Evolutionary conservation across 306 rosid species (phyloP).

Genomic region (Rosa multiflora): DNA sequence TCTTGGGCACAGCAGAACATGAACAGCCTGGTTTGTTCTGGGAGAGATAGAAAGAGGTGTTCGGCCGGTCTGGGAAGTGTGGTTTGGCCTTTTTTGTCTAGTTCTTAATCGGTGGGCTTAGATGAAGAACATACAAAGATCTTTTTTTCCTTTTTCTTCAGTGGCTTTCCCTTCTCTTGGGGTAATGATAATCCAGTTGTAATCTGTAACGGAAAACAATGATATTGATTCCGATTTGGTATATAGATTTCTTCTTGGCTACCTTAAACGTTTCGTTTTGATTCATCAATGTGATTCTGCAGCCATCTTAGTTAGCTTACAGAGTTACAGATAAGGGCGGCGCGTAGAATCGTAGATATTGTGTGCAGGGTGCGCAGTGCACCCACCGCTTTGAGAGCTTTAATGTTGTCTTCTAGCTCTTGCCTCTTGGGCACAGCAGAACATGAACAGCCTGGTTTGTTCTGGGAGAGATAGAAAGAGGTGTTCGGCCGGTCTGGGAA

Average conservation of each 20-base stretch:
- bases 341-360: background rate
- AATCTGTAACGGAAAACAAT: slow-evolving; percentile 3
- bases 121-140: background rate
- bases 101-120: background rate
- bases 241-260: background rate
- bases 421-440: background rate
- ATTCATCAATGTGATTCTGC: background rate
- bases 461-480: background rate
- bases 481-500: background rate
- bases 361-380: background rate
- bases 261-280: background rate
- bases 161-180: background rate
- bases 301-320: background rate
- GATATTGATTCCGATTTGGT: background rate
- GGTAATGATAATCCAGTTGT: background rate
- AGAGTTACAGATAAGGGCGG: background rate
- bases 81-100: background rate
- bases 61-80: background rate
- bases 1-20: slow-evolving; percentile 4
- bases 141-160: background rate
- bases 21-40: background rate
- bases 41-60: background rate
- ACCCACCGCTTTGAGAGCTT: background rate
- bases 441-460: slow-evolving; percentile 1
- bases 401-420: background rate